Evolutionary conservation across 495 filamentous ascomycete genomes (phyloP).

Genomic region (Xylaria bambusicola): DNA sequence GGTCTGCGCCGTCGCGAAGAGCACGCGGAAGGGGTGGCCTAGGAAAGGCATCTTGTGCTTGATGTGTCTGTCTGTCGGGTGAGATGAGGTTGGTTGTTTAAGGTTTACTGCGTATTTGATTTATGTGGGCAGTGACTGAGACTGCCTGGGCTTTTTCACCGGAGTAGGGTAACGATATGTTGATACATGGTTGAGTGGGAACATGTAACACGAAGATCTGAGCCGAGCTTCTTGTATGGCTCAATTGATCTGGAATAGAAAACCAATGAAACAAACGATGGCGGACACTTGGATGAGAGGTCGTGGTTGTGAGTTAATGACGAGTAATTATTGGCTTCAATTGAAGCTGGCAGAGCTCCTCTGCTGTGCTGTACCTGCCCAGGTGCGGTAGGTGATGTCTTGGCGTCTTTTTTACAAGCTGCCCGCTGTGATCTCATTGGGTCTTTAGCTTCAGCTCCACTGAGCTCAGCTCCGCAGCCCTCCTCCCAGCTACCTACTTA

Average conservation of each 20-base stretch:
- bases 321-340: neutral
- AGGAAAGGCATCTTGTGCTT: constrained; percentile 20
- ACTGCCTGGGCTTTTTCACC: too few species aligned
- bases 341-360: neutral
- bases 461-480: too few species aligned
- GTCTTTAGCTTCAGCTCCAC: constrained; percentile 15
- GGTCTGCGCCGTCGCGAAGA: constrained; percentile 43
- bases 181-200: too few species aligned
- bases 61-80: neutral
- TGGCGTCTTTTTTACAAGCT: neutral
- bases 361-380: neutral
- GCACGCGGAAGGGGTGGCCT: constrained; percentile 43
- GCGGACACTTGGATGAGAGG: neutral
- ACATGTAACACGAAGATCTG: too few species aligned
- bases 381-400: neutral
- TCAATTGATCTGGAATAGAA: neutral
- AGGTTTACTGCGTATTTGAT: too few species aligned
- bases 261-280: neutral
- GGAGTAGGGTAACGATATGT: too few species aligned
- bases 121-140: too few species aligned
- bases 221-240: too few species aligned
- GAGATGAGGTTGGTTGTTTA: constrained; percentile 1
- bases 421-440: constrained; percentile 22
- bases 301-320: neutral
- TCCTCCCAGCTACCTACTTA: too few species aligned